Percentiles rank a stretch among this genome's conserved stretches.
Evolutionary conservation across 106 monocot genomes (phyloP).

Genomic region (Dendrobium catenatum): DNA sequence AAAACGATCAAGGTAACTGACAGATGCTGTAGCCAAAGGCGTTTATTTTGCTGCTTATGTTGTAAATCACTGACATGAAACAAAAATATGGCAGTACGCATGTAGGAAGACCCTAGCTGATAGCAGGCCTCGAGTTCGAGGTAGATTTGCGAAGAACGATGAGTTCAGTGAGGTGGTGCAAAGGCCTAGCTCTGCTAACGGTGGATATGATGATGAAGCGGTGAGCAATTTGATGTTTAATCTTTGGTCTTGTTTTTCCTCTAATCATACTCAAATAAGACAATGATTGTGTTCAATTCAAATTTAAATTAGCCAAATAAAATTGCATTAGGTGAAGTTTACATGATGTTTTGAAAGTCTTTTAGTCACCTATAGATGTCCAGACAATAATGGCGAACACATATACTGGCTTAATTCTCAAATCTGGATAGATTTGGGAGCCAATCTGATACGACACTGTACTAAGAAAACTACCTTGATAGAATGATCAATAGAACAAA

Average conservation of each 20-base stretch:
- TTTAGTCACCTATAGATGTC: neutral
- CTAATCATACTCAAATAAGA: neutral
- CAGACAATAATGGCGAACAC: neutral
- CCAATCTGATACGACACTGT: too few relatives aligned
- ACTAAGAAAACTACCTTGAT: too few relatives aligned
- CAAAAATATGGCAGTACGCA: slow-evolving; percentile 47
- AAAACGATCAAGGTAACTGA: slow-evolving; percentile 85
- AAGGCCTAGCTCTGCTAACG: slow-evolving; percentile 19
- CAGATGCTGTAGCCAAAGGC: too few relatives aligned
- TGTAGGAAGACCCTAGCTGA: slow-evolving; percentile 86
- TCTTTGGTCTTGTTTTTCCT: neutral
- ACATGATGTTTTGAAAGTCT: neutral
- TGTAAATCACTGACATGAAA: neutral
- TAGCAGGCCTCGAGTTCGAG: slow-evolving; percentile 72
- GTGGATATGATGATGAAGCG: slow-evolving; percentile 47
- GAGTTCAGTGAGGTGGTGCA: slow-evolving; percentile 37
- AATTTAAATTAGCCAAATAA: too few relatives aligned
- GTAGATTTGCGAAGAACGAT: slow-evolving; percentile 86
- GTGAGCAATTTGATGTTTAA: neutral
- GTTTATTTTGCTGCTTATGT: neutral
- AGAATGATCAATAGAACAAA: too few relatives aligned
- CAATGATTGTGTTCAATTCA: too few relatives aligned
- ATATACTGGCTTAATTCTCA: neutral
- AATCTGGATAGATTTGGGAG: neutral
- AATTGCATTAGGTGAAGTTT: neutral